Base-by-base conservation (phyloP, 257 asterid genomes). In the Solanum sparsipilum region DNA sequence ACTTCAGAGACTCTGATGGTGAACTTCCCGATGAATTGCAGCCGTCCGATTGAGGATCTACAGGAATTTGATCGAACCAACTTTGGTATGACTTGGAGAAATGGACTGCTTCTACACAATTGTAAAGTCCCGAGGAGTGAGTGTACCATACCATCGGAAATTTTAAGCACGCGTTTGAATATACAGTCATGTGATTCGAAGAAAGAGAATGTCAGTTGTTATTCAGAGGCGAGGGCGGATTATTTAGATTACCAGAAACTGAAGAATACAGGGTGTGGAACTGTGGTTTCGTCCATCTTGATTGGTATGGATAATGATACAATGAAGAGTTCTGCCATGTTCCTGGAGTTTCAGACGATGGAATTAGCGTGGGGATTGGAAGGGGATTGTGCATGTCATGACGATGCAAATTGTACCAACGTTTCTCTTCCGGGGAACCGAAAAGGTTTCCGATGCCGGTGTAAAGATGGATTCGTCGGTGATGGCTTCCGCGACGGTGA, bases 321-420 rank as follows among this genome's bases (percentile, higher is more conserved):
- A 21, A 60, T 35, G 70, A 88, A 25, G 85, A 78, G 82, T 84
- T 52, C 92, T 21, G 18, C 92, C 9, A 48, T 94, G 72, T 88
- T 88, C 60, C 84, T 96, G 91, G 92, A 91, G 58, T 93, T 95
- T 89, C 87, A 90, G 91, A 93, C 88, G 86, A 84, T 94, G 91
- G 98, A 95, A 93, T 88, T 96, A 25, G 94, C 89, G 9, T 96
- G 99, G 99, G 95, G 99, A 98, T n/a, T 94, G 84, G 60, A 39
- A 12, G 98, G 96, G n/a, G 27, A 41, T 15, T 94, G 96, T 85
- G 36, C 18, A 29, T 96, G 99, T 88, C 87, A 85, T 36, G 32
- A 21, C 13, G 75, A 89, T 52, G 98, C 97, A 4, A 81, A 44
- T n/a, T 93, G 98, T 60, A 73, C 46, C 15, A 4, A 5, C 31